Base-by-base conservation (phyloP, 805 yeast genomes). In the Tetrapisispora iriomotensis region DNA sequence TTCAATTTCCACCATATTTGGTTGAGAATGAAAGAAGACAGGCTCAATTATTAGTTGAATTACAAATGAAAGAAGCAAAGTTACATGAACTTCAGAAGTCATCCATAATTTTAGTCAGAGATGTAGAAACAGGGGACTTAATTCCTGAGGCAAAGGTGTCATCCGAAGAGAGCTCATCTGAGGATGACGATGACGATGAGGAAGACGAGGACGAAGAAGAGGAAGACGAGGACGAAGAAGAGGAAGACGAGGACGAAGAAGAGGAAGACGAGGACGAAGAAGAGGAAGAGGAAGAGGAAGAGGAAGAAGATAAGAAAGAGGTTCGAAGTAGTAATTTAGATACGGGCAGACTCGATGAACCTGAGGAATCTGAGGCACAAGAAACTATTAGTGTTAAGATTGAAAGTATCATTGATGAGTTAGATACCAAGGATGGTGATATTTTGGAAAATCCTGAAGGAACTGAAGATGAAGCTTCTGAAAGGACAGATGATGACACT, bases 1-100 rank as follows among this genome's bases (percentile, higher is more conserved):
- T 59, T 17, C 44, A 45, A 12, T 55, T 59, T 37, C 64, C 64
- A 2, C 22, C 44, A 10, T 49, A 51, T 36, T 36, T 59, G 32
- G 42, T 45, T 18, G 47, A 53, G 14, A 56, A 49, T 38, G 62
- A 58, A 45, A 40, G 31, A 24, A 53, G 53, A 37, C 64, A 59
- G 39, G 39, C 36, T 14, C 34, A 35, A 25, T 23, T 43, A 14
- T 38, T 59, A 30, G 39, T 36, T 15, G 50, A 50, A 29, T 31
- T 58, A 35, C 47, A 44, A 34, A 31, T 30, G 28, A 52, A 48
- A 39, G 61, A 57, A 45, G 39, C 40, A 12, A 40, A 48, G 28
- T 35, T 58, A 41, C 39, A 39, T 24, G 44, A 49, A 34, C 42
- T 51, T 39, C 45, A 48, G 42, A 41, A 49, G 4, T 54, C 58